Conservation (phyloP, 2,329 filamentous ascomycete species). For the Phaeosphaeriaceae sp. region DNA sequence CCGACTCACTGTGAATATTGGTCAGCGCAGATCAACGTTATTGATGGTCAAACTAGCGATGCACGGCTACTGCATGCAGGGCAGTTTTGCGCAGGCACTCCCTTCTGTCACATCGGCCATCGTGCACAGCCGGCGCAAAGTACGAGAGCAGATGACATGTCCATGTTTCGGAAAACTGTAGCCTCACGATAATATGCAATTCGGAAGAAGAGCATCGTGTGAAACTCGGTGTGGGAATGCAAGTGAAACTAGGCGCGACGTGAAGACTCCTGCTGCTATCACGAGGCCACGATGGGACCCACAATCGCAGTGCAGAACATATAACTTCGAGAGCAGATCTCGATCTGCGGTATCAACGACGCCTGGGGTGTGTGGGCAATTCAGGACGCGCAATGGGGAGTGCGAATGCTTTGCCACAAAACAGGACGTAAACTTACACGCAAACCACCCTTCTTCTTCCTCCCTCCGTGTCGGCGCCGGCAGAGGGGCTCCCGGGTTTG, state of each 20-base stretch:
- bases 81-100: conserved; percentile 52
- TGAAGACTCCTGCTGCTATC: conserved; percentile 33
- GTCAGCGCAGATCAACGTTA: conserved; percentile 40
- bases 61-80: conserved; percentile 47
- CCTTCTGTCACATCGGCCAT: conserved; percentile 40
- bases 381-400: conserved; percentile 7
- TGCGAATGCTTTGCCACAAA: conserved; percentile 27
- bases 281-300: conserved; percentile 28
- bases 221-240: conserved; percentile 18
- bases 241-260: conserved; percentile 33
- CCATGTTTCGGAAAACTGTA: conserved; percentile 12
- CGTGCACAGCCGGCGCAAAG: conserved; percentile 33
- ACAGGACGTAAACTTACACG: conserved; percentile 71
- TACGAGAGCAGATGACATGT: conserved; percentile 38
- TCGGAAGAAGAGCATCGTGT: conserved; percentile 30
- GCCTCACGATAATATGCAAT: conserved; percentile 18
- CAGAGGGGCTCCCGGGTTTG: conserved; percentile 77
- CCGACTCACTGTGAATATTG: conserved; percentile 75
- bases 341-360: conserved; percentile 10
- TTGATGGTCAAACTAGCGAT: too few relatives aligned
- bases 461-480: conserved; percentile 85
- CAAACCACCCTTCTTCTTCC: conserved; percentile 95
- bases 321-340: conserved; percentile 12
- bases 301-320: conserved; percentile 18
- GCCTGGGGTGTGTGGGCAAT: too few relatives aligned